Percentiles rank a stretch among this genome's conserved stretches.
Evolutionary conservation across 495 filamentous ascomycete genomes (phyloP).

Genomic region (Trichoderma orchidacearum): DNA sequence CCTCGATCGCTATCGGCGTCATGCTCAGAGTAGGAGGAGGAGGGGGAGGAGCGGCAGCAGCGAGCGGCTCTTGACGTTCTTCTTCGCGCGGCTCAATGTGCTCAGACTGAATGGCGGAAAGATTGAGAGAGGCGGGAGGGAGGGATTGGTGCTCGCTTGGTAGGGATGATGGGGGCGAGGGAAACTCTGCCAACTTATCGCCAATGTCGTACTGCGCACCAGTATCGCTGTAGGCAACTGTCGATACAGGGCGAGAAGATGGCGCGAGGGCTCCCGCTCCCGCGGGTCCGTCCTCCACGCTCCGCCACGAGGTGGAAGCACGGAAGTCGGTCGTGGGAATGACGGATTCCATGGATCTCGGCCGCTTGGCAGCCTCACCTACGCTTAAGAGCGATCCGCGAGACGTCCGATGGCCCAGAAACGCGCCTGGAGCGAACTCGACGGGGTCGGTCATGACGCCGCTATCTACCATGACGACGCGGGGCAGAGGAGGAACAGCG

Average conservation of each 20-base stretch:
- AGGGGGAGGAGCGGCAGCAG: conserved; percentile 2
- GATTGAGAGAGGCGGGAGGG: conserved; percentile 9
- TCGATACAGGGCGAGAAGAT: conserved; percentile 11
- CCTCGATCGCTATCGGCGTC: conserved; percentile 11
- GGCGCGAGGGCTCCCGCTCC: conserved; percentile 6
- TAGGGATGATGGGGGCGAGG: conserved; percentile 27
- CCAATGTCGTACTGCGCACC: conserved; percentile 26
- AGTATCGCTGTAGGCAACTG: conserved; percentile 24
- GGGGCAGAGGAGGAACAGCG: conserved; percentile 37
- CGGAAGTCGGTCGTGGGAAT: conserved; percentile 10
- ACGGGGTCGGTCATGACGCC: conserved; percentile 82
- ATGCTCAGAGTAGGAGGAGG: conserved; percentile 10
- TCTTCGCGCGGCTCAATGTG: conserved; percentile 13
- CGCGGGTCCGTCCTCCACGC: conserved; percentile 7
- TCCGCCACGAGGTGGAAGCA: conserved; percentile 16
- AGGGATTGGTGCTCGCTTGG: conserved; percentile 9
- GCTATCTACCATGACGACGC: conserved; percentile 57
- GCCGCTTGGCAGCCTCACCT: neutral
- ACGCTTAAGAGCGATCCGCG: neutral
- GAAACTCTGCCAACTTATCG: conserved; percentile 31
- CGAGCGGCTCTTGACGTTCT: conserved; percentile 4
- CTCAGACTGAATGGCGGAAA: conserved; percentile 16
- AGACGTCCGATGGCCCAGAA: neutral
- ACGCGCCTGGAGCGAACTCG: conserved; percentile 7
- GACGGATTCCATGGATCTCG: conserved; percentile 25